These are phyloP conservation scores for Marchantia polymorpha DNA, from an alignment of 225 moss, liverwort and hornwort species.

Conservation along the genomic window DNA sequence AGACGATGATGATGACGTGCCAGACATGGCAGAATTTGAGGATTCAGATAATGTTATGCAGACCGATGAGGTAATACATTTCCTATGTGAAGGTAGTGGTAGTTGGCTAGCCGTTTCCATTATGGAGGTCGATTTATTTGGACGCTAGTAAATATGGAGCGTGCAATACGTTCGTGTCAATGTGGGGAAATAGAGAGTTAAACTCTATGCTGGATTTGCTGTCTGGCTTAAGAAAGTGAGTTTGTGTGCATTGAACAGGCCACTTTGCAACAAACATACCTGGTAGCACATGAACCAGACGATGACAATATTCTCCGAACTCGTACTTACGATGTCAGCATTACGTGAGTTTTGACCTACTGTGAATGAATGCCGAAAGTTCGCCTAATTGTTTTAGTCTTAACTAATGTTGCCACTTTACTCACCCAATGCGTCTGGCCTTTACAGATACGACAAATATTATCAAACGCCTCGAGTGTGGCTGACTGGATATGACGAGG, in stretches of 20 bases:
- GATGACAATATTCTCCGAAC: constrained; percentile 93
- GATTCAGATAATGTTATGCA: constrained; percentile 65
- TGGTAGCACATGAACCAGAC: constrained; percentile 74
- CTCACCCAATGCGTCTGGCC: neutral
- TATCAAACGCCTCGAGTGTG: constrained; percentile 99
- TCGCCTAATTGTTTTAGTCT: neutral
- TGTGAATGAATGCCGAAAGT: neutral
- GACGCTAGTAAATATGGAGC: too few species aligned
- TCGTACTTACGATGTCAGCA: constrained; percentile 97
- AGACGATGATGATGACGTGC: constrained; percentile 87
- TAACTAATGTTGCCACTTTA: neutral
- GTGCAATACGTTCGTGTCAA: too few species aligned
- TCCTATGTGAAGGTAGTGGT: neutral
- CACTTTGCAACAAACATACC: constrained; percentile 47
- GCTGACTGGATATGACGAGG: constrained; percentile 99
- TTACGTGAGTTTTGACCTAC: constrained; percentile 65
- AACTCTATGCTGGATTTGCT: neutral
- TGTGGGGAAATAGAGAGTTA: neutral
- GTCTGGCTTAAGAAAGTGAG: constrained; percentile 2
- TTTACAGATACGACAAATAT: constrained; percentile 88
- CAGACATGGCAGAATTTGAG: constrained; percentile 85
- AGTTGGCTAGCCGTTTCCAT: neutral
- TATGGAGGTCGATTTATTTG: neutral
- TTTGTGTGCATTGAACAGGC: constrained; percentile 42
- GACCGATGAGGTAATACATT: constrained; percentile 55